Base-by-base conservation (phyloP, 345 rosid species). In the Punica granatum region DNA sequence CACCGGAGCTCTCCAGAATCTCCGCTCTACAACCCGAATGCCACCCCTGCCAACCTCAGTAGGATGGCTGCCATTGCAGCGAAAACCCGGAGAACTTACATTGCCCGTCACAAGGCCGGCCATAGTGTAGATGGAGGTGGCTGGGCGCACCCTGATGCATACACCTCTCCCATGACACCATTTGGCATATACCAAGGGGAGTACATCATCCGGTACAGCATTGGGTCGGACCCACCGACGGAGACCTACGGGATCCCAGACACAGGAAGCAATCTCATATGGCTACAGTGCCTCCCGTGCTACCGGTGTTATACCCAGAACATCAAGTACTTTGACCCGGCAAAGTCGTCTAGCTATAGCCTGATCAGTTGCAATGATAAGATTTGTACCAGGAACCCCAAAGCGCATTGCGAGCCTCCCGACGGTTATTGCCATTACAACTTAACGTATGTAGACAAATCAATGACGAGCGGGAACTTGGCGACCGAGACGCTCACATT, bases 1-100 rank as follows among this genome's bases (percentile, higher is more conserved):
- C 75, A 75, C 44, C 39, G 59, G 34, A 63, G 65, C 67, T 71
- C 72, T 39, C 75, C 69, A 39, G 69, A 75, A 36, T 75, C 75
- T 13, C 75, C 69, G 4, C 43, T 64, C 28, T 75, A 75, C 1
- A 16, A 68, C 53, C 75, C 69, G 26, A 64, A 68, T 2, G 54
- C 64, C 36, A 53, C 56, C 0, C 25, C 3, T 4, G 26, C 6
- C 1, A 65, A 72, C 46, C 23, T 71, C n/a, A 12, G 39, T 1
- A 3, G 21, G 39, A 30, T 43, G 15, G 51, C 72, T 0, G 12
- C 62, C 11, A 1, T 35, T n/a, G 44, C 62, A 30, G 37, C 75
- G 13, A 37, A 14, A 8, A 72, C 74, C n/a, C 43, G 63, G 16
- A 67, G 39, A 23, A n/a, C 13, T 3, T 65, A n/a, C n/a, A n/a